Base-by-base conservation (phyloP, 805 yeast genomes). In the Yarrowia sp. region DNA sequence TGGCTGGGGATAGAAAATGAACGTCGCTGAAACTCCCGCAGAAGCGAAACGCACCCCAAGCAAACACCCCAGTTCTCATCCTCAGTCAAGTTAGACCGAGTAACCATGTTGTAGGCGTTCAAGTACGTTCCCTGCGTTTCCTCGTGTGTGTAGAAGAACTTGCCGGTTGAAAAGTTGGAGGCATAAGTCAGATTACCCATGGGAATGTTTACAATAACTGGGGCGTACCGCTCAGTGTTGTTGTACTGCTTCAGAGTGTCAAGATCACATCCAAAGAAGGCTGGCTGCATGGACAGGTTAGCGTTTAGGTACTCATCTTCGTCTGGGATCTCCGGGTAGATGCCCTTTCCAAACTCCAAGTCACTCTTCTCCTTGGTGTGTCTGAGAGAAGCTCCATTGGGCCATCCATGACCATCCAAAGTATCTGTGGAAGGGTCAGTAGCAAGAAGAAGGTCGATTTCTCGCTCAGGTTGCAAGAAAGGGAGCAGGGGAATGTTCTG, bases 291-390 rank as follows among this genome's bases (percentile, higher is more conserved):
- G 13, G 88, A 85, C 64, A 89, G 77, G 62, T 87, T 87, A 65
- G 75, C 68, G 63, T 80, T 78, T 19, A 81, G 68, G 71, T 88
- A 87, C 0, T 90, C 80, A 36, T 78, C 73, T 25, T 71, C 75
- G 70, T 84, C 92, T 9, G 96, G 96, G 62, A 90, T 91, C 66
- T 87, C 81, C 7, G 96, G 96, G 79, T 87, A 88, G 2, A 85
- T 76, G 18, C 87, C 81, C 53, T 83, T 81, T 1, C 68, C 62
- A 66, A 83, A 84, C 72, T 86, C 90, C 66, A 90, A 78, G 64
- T 78, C 74, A 60, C 78, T 18, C 24, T 44, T 44, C 7, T 27
- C 24, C 24, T 27, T 25, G 10, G 51, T 44, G 35, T 27, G 22
- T 27, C 51, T 27, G 16, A 44, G 35, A 44, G 51, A 25, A 4